Percentiles rank a stretch among this genome's conserved stretches.
phyloP scores from a whole-genome alignment of 2,329 filamentous ascomycete species.

The Helminthosporium solani region DNA sequence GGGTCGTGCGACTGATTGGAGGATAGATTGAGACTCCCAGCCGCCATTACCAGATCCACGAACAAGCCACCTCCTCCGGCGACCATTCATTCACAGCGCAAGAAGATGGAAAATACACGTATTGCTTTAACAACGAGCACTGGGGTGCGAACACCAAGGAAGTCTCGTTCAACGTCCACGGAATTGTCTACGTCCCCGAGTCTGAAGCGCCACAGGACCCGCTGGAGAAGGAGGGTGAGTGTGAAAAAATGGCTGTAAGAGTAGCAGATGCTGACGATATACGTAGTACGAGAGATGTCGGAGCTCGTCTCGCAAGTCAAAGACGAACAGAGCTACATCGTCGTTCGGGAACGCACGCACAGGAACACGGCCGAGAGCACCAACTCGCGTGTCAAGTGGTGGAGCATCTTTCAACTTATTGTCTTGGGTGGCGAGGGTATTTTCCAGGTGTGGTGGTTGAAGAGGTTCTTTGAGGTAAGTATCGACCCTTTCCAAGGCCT shows the following conservation, averaged over 20 bases:
- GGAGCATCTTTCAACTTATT: slow-evolving; percentile 94
- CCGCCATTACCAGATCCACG: slow-evolving; percentile 73
- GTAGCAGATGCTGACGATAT: slow-evolving; percentile 13
- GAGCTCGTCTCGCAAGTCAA: slow-evolving; percentile 89
- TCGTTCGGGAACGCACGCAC: slow-evolving; percentile 92
- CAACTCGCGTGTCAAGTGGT: slow-evolving; percentile 97
- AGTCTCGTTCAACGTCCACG: slow-evolving; percentile 98
- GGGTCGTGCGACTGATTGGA: slow-evolving; percentile 8
- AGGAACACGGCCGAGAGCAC: slow-evolving; percentile 99
- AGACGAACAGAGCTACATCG: slow-evolving; percentile 97
- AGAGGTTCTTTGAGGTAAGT: slow-evolving; percentile 88
- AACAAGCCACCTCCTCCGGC: slow-evolving; percentile 80
- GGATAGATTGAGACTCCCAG: slow-evolving; percentile 73
- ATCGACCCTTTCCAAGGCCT: not conserved
- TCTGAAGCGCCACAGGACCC: slow-evolving; percentile 81
- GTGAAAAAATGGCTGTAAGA: fast-evolving
- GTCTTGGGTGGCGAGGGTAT: slow-evolving; percentile 88
- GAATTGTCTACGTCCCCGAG: slow-evolving; percentile 95
- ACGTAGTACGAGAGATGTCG: slow-evolving; percentile 73
- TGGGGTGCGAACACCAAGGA: slow-evolving; percentile 97
- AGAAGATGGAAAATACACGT: slow-evolving; percentile 84
- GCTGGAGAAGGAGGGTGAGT: slow-evolving; percentile 81
- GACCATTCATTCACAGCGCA: slow-evolving; percentile 89
- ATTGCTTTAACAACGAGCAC: slow-evolving; percentile 99
- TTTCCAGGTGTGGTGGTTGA: slow-evolving; percentile 99